A percentile compares a stretch with the other conserved stretches of the same genome.
Conservation (phyloP, 495 filamentous ascomycete species). For the Lasiosphaeria miniovina region DNA sequence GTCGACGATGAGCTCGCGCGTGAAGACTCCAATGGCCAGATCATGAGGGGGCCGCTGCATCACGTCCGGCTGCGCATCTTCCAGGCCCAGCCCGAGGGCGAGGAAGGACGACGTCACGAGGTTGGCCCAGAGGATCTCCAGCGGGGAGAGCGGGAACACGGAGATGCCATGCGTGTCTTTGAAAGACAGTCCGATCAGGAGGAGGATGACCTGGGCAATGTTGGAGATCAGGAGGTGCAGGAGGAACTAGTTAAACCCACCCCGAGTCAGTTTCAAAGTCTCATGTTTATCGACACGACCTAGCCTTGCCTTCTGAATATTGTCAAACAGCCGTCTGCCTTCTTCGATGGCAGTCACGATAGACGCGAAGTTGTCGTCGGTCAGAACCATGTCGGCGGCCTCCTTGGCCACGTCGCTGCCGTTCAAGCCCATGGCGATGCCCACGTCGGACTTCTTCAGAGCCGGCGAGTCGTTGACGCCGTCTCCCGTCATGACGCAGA, state of each 20-base stretch:
- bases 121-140: conserved; percentile 77
- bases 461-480: conserved; percentile 84
- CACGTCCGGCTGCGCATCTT: conserved; percentile 64
- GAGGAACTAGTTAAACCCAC: conserved; percentile 58
- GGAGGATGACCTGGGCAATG: conserved; percentile 67
- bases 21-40: conserved; percentile 66
- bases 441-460: conserved; percentile 74
- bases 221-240: conserved; percentile 72
- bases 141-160: conserved; percentile 71
- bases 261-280: background rate
- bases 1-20: conserved; percentile 61
- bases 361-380: conserved; percentile 81
- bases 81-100: conserved; percentile 71
- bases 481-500: conserved; percentile 68
- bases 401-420: conserved; percentile 88
- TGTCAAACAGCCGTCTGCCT: conserved; percentile 70
- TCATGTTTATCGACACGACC: background rate
- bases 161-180: conserved; percentile 62
- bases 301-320: conserved; percentile 61
- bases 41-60: conserved; percentile 72
- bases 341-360: conserved; percentile 74
- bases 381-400: conserved; percentile 81
- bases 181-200: conserved; percentile 70
- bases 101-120: conserved; percentile 72
- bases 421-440: conserved; percentile 80